Conservation (phyloP, 2,329 filamentous ascomycete species). For the Sporothrix brasiliensis region DNA sequence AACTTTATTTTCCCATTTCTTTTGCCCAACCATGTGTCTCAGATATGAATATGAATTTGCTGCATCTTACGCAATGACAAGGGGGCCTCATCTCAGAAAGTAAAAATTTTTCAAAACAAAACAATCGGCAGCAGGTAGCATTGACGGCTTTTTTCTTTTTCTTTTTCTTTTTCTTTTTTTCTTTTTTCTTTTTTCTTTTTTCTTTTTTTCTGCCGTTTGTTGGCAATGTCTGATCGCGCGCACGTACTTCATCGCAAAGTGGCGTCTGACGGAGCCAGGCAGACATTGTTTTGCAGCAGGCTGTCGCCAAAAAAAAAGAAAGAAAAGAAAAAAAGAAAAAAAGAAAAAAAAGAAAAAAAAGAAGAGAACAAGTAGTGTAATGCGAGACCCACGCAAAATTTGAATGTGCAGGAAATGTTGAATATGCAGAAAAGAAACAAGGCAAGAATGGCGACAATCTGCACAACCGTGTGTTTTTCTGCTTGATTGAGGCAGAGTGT, state of each 20-base stretch:
- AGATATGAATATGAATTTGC: neutral
- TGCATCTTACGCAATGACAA: neutral
- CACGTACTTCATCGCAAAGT: neutral
- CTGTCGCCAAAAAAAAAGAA: neutral
- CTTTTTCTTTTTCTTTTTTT: neutral
- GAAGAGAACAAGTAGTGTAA: neutral
- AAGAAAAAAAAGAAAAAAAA: too few species aligned
- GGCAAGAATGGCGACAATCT: neutral
- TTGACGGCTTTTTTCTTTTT: constrained; percentile 1
- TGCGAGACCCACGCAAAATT: neutral
- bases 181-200: neutral
- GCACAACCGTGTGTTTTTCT: neutral
- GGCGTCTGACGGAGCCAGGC: neutral
- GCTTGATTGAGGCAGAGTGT: neutral
- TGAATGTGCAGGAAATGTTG: neutral
- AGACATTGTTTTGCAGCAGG: neutral
- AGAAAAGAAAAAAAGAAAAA: too few species aligned
- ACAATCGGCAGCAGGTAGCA: neutral
- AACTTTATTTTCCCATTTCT: neutral
- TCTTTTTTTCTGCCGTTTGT: neutral
- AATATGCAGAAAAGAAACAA: neutral
- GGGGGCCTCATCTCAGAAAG: neutral
- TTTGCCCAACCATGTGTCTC: neutral
- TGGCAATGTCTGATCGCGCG: too few species aligned
- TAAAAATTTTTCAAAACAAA: too few species aligned